phyloP scores from a whole-genome alignment of 176 grass and related monocot species.

The Bonia amplexicaulis region DNA sequence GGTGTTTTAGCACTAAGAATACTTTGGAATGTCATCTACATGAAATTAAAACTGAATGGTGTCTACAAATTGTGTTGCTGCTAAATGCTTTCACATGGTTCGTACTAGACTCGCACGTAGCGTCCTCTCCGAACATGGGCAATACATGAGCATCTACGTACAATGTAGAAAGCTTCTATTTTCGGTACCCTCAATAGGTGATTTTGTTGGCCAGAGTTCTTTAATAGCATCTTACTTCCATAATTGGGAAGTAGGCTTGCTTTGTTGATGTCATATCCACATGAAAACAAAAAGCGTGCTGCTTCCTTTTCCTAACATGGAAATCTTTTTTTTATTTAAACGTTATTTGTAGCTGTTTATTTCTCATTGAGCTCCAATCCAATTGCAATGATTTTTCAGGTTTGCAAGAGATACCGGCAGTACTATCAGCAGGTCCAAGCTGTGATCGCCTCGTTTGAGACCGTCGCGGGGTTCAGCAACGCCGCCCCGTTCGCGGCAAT shows the following conservation, averaged over 20 bases:
- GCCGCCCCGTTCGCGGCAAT: slow-evolving; percentile 60
- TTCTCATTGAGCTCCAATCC: background rate
- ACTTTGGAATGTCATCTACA: background rate
- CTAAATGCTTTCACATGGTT: background rate
- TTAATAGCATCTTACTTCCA: slow-evolving; percentile 38
- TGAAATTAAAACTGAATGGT: slow-evolving; percentile 6
- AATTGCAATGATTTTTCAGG: slow-evolving; percentile 14
- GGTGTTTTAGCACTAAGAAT: background rate
- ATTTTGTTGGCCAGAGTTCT: slow-evolving; percentile 3
- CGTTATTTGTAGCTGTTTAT: background rate
- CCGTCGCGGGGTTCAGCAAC: slow-evolving; percentile 61
- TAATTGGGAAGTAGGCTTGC: slow-evolving; percentile 32
- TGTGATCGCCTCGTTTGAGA: slow-evolving; percentile 80
- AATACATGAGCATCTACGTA: slow-evolving; percentile 25
- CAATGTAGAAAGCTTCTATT: slow-evolving; percentile 39
- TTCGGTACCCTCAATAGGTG: slow-evolving; percentile 3
- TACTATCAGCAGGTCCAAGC: slow-evolving; percentile 82
- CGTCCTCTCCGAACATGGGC: background rate
- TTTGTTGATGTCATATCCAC: slow-evolving; percentile 43
- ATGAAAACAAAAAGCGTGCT: slow-evolving; percentile 28
- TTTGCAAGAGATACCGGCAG: slow-evolving; percentile 77
- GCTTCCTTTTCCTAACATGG: slow-evolving; percentile 10
- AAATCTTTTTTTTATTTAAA: background rate
- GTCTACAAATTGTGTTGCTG: background rate
- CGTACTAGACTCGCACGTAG: background rate